Conservation (phyloP, 805 yeast genomes). For the Candida ascalaphidarum region DNA sequence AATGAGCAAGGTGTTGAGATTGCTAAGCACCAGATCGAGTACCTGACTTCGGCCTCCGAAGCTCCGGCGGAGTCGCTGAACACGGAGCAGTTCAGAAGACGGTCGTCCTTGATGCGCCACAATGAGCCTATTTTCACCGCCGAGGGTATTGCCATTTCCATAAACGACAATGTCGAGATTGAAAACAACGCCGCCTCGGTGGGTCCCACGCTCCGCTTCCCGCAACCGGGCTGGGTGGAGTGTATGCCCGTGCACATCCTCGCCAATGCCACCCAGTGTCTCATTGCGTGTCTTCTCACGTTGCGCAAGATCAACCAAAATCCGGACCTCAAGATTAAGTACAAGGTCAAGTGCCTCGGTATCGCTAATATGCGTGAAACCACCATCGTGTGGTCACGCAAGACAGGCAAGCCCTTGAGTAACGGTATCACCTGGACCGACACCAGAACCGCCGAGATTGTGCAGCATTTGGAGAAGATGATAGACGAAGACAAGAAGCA, state of each 20-base stretch:
- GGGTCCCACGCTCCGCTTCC: slow-evolving; percentile 68
- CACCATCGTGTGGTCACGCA: slow-evolving; percentile 76
- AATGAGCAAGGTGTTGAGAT: slow-evolving; percentile 65
- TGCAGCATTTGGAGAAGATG: slow-evolving; percentile 49
- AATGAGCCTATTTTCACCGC: slow-evolving; percentile 58
- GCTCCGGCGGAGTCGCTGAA: slow-evolving; percentile 33
- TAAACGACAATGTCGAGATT: slow-evolving; percentile 49
- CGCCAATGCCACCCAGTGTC: slow-evolving; percentile 73
- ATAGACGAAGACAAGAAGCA: slow-evolving; percentile 48
- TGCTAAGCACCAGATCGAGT: slow-evolving; percentile 86
- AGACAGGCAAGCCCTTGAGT: slow-evolving; percentile 73
- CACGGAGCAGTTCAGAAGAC: slow-evolving; percentile 38
- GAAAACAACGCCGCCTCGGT: slow-evolving; percentile 45
- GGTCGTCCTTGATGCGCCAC: slow-evolving; percentile 35
- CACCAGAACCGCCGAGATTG: slow-evolving; percentile 72
- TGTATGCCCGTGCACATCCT: slow-evolving; percentile 81
- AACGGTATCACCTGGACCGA: slow-evolving; percentile 97
- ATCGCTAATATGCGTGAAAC: slow-evolving; percentile 96
- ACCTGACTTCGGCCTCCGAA: slow-evolving; percentile 64
- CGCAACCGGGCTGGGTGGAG: slow-evolving; percentile 90
- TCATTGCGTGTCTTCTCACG: slow-evolving; percentile 54
- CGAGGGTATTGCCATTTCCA: slow-evolving; percentile 65
- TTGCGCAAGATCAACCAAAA: slow-evolving; percentile 48
- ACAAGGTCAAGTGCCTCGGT: slow-evolving; percentile 67
- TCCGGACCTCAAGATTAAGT: slow-evolving; percentile 43